A percentile compares a stretch with the other conserved stretches of the same genome.
phyloP scores from a whole-genome alignment of 2,329 filamentous ascomycete species.

The Colletotrichum acutatum region DNA sequence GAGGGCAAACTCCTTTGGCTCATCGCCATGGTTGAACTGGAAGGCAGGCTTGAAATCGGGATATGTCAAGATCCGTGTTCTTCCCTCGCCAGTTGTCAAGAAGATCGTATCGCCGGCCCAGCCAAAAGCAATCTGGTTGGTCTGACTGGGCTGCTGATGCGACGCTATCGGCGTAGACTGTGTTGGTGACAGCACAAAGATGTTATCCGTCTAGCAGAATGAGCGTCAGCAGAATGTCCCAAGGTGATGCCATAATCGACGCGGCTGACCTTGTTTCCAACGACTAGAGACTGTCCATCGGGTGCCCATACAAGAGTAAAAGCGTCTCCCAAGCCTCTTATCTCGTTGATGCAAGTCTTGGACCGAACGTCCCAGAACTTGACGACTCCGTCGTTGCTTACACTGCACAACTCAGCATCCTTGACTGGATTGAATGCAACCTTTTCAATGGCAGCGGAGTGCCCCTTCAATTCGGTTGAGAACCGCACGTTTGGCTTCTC shows the following conservation, averaged over 20 bases:
- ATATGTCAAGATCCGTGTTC: slow-evolving; percentile 76
- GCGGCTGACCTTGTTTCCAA: slow-evolving; percentile 74
- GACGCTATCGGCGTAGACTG: slow-evolving; percentile 65
- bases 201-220: slow-evolving; percentile 64
- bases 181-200: slow-evolving; percentile 72
- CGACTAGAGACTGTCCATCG: slow-evolving; percentile 75
- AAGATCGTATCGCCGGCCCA: slow-evolving; percentile 79
- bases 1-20: slow-evolving; percentile 67
- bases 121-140: slow-evolving; percentile 80
- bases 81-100: slow-evolving; percentile 77
- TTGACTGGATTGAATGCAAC: slow-evolving; percentile 82
- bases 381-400: slow-evolving; percentile 78
- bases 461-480: slow-evolving; percentile 79
- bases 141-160: slow-evolving; percentile 71
- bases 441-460: slow-evolving; percentile 74
- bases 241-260: not conserved
- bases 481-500: slow-evolving; percentile 79
- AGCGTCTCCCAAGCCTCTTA: slow-evolving; percentile 73
- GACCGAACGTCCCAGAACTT: slow-evolving; percentile 85
- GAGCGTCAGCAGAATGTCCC: not conserved
- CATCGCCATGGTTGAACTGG: slow-evolving; percentile 57
- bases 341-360: slow-evolving; percentile 76
- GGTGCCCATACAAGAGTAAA: slow-evolving; percentile 81
- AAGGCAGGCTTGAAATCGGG: slow-evolving; percentile 69
- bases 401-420: slow-evolving; percentile 81